These are phyloP conservation scores for Sextonia rubra DNA, from an alignment of 164 flowering plant species.

Conservation along the genomic window DNA sequence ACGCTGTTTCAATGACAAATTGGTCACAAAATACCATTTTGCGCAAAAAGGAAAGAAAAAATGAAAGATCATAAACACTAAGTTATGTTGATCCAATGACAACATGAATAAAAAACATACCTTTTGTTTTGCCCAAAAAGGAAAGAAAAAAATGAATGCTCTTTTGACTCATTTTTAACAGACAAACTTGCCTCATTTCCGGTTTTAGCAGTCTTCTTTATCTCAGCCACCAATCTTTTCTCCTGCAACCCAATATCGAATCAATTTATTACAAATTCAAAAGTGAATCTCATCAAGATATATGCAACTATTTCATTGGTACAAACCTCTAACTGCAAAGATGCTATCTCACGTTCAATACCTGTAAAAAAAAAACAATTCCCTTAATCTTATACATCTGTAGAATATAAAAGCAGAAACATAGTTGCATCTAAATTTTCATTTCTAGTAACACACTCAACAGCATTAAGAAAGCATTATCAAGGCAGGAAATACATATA, in stretches of 20 bases:
- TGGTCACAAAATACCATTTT: not conserved
- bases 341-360: conserved; percentile 74
- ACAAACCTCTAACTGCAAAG: conserved; percentile 77
- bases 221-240: conserved; percentile 83
- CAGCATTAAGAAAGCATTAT: not conserved
- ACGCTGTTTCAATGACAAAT: not conserved
- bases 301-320: not conserved
- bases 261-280: no score
- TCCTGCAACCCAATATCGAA: conserved; percentile 37
- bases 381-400: not conserved
- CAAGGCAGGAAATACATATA: no score
- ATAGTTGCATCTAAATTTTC: not conserved
- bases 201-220: conserved; percentile 85
- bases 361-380: conserved; percentile 27
- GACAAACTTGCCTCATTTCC: conserved; percentile 76
- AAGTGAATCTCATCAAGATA: no score
- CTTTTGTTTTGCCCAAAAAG: not conserved
- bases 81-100: not conserved
- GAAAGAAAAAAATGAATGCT: not conserved
- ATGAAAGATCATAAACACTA: not conserved
- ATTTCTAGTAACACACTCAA: not conserved
- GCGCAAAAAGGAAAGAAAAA: not conserved
- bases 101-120: not conserved
- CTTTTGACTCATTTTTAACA: not conserved
- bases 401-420: not conserved